Conservation (phyloP, 352 stramenopile genomes). For the Phytophthora macrochlamydospora region DNA sequence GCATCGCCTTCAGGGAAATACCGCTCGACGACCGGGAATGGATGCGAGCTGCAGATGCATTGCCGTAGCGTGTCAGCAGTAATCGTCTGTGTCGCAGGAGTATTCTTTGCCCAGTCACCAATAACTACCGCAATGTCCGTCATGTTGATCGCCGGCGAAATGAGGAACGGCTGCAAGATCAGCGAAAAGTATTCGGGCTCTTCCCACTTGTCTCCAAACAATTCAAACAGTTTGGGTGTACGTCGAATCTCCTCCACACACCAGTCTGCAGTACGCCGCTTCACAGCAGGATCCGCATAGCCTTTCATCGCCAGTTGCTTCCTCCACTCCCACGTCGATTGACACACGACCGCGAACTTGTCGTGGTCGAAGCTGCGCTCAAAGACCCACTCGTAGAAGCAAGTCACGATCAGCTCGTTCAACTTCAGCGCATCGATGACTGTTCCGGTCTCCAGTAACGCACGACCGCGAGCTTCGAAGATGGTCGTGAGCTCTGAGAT, state of each 20-base stretch:
- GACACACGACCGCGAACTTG: conserved; percentile 20
- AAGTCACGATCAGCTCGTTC: conserved; percentile 25
- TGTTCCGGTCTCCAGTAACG: conserved; percentile 14
- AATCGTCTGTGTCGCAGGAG: conserved; percentile 15
- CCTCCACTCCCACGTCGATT: conserved; percentile 39
- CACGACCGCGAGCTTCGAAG: conserved; percentile 26
- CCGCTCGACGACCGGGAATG: conserved; percentile 35
- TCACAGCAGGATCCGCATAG: conserved; percentile 17
- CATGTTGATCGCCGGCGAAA: conserved; percentile 40
- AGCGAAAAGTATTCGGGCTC: conserved; percentile 40
- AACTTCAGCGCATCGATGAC: conserved; percentile 30
- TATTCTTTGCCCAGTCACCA: conserved; percentile 21
- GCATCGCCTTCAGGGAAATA: conserved; percentile 26
- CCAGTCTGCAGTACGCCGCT: conserved; percentile 28
- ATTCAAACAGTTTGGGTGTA: conserved; percentile 25
- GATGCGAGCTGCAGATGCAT: conserved; percentile 34
- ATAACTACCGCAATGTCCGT: conserved; percentile 34
- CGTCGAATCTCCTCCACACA: conserved; percentile 29
- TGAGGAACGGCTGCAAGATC: conserved; percentile 39
- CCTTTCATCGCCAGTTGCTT: conserved; percentile 44
- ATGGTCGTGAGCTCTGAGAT: conserved; percentile 26
- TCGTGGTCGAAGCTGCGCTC: conserved; percentile 21
- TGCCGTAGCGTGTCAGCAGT: conserved; percentile 35
- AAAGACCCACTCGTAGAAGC: conserved; percentile 43
- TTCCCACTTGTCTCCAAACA: conserved; percentile 34